A percentile compares a stretch with the other conserved stretches of the same genome.
Evolutionary conservation across 495 filamentous ascomycete genomes (phyloP).

Genomic region (Lophiostoma macrostomum): DNA sequence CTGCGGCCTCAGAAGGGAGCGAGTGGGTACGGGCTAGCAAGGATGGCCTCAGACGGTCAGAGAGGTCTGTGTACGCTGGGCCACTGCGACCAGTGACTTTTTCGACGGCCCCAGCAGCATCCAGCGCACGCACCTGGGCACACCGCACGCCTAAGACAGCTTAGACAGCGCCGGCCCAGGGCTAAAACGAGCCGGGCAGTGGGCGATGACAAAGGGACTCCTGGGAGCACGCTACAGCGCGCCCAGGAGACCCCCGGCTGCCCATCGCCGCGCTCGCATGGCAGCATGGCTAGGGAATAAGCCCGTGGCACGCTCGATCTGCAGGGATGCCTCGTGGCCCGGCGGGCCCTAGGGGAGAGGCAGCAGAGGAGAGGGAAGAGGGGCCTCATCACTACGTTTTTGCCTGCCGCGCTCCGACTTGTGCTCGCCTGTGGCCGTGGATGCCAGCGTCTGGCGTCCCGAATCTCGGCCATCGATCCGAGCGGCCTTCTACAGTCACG

Average conservation of each 20-base stretch:
- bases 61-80: not conserved
- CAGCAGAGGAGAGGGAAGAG: no score
- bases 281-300: slow-evolving; percentile 14
- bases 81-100: slow-evolving; percentile 5
- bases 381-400: no score
- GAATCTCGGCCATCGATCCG: no score
- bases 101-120: slow-evolving; percentile 8
- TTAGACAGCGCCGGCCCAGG: slow-evolving; percentile 11
- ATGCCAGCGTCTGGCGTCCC: no score
- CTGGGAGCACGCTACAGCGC: no score
- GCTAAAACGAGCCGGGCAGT: slow-evolving; percentile 30
- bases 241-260: not conserved
- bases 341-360: no score
- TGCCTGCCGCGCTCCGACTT: no score
- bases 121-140: not conserved
- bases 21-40: slow-evolving; percentile 33
- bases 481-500: no score
- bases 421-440: no score
- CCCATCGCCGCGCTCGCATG: slow-evolving; percentile 1
- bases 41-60: slow-evolving; percentile 6
- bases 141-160: slow-evolving; percentile 20
- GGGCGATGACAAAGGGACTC: slow-evolving; percentile 28
- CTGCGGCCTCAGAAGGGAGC: slow-evolving; percentile 6
- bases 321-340: no score
- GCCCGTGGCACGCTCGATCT: no score